These are phyloP conservation scores for Fagopyrum homotropicum DNA, from an alignment of 148 eudicot species.

Conservation along the genomic window DNA sequence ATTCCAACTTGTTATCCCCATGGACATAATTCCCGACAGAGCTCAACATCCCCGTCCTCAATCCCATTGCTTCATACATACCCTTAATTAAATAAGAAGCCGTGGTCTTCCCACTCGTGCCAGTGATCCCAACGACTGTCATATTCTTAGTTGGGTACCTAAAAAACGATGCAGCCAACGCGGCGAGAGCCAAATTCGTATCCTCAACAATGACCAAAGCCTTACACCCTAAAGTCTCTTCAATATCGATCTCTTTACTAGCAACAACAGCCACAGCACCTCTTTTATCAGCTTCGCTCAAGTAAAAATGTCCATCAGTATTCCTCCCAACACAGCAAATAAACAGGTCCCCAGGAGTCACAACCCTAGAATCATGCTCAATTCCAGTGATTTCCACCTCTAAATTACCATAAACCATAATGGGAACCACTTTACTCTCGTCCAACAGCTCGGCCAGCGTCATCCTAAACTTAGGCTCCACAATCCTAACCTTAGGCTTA, in stretches of 20 bases:
- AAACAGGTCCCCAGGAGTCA: conserved; percentile 85
- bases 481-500: conserved; percentile 49
- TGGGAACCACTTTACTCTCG: conserved; percentile 87
- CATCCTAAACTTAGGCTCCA: conserved; percentile 84
- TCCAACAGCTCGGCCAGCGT: conserved; percentile 86
- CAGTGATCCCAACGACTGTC: conserved; percentile 82
- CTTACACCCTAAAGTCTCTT: conserved; percentile 82
- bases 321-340: conserved; percentile 83
- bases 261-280: conserved; percentile 97
- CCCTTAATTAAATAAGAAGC: conserved; percentile 61
- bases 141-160: conserved; percentile 66
- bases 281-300: conserved; percentile 89
- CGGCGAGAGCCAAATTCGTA: conserved; percentile 58
- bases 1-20: conserved; percentile 80
- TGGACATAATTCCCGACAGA: conserved; percentile 76
- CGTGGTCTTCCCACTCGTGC: conserved; percentile 85
- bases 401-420: conserved; percentile 76
- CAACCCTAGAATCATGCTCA: conserved; percentile 83
- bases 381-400: conserved; percentile 83
- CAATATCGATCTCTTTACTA: conserved; percentile 88
- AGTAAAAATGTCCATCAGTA: conserved; percentile 67
- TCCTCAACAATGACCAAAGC: conserved; percentile 94
- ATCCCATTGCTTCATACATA: conserved; percentile 96
- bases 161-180: conserved; percentile 76
- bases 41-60: conserved; percentile 91